phyloP scores from a whole-genome alignment of 164 flowering plant genomes.

The Nelumbo lutea region DNA sequence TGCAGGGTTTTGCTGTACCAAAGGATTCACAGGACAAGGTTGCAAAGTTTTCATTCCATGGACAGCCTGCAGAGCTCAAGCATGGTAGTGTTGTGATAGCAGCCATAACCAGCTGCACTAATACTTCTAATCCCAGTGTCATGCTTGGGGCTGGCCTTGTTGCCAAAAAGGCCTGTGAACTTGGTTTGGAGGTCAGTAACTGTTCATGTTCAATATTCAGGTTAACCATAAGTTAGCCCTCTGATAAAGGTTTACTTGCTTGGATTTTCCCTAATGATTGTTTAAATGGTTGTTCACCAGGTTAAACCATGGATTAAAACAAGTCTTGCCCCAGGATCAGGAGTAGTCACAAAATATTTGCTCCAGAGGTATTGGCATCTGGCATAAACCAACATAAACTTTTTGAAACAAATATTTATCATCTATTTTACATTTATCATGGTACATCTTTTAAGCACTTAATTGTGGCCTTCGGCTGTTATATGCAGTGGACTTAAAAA shows the following conservation, averaged over 20 bases:
- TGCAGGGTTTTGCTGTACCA: constrained; percentile 83
- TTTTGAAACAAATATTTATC: not conserved
- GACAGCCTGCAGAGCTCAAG: constrained; percentile 66
- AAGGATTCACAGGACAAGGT: constrained; percentile 69
- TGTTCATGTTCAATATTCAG: not conserved
- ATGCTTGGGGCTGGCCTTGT: constrained; percentile 94
- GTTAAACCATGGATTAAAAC: constrained; percentile 91
- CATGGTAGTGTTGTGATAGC: constrained; percentile 92
- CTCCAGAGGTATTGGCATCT: constrained; percentile 46
- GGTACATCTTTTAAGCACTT: not conserved
- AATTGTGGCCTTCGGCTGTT: constrained; percentile 11
- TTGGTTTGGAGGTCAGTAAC: constrained; percentile 68
- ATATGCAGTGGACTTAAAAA: constrained; percentile 68
- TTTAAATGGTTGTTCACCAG: constrained; percentile 25
- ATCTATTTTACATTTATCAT: not conserved
- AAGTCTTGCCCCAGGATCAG: constrained; percentile 91
- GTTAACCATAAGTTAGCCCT: not conserved
- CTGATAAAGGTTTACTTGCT: not conserved
- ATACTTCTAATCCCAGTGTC: constrained; percentile 88
- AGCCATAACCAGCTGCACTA: constrained; percentile 91
- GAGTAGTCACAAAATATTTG: constrained; percentile 84
- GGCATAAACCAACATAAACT: not conserved
- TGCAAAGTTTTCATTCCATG: constrained; percentile 58
- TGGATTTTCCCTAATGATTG: not conserved
- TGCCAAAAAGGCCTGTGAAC: constrained; percentile 82